These are phyloP conservation scores for Phytophthora pseudosyringae DNA, from an alignment of 352 stramenopile species.

Conservation along the genomic window DNA sequence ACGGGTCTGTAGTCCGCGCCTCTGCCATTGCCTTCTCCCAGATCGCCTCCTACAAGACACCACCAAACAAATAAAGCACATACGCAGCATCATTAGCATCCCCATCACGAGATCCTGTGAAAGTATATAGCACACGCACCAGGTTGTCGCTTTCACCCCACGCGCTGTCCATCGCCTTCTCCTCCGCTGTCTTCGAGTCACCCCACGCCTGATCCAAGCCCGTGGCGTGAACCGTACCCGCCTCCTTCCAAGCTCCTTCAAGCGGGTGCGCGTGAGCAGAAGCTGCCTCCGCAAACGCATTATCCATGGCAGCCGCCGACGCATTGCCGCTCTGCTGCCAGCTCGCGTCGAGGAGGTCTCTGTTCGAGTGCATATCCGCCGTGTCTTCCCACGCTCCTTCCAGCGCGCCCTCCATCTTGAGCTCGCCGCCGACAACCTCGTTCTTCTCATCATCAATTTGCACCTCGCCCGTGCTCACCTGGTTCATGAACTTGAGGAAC, in stretches of 20 bases:
- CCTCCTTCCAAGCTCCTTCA: conserved; percentile 52
- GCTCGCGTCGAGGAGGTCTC: conserved; percentile 63
- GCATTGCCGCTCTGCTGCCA: conserved; percentile 51
- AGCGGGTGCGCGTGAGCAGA: conserved; percentile 33
- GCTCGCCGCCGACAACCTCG: conserved; percentile 48
- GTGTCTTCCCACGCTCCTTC: conserved; percentile 71
- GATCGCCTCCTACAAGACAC: conserved; percentile 55
- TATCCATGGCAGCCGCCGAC: conserved; percentile 48
- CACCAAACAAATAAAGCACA: not conserved
- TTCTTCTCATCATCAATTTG: conserved; percentile 86
- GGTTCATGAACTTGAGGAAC: conserved; percentile 89
- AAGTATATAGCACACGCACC: conserved; percentile 33
- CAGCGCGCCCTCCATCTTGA: conserved; percentile 57
- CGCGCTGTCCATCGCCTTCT: conserved; percentile 65
- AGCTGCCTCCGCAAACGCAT: conserved; percentile 51
- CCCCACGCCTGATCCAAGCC: conserved; percentile 57
- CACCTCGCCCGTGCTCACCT: conserved; percentile 74
- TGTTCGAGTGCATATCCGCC: conserved; percentile 58
- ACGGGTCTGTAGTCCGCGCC: conserved; percentile 69
- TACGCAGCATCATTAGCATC: not conserved
- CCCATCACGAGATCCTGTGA: not conserved
- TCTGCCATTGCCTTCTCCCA: conserved; percentile 85
- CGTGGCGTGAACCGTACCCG: conserved; percentile 29
- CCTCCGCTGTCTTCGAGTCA: conserved; percentile 49
- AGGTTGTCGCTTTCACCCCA: conserved; percentile 69